Percentiles rank a stretch among this genome's conserved stretches.
phyloP scores from a whole-genome alignment of 2,329 filamentous ascomycete species.

The Aspergillus aculeatinus region DNA sequence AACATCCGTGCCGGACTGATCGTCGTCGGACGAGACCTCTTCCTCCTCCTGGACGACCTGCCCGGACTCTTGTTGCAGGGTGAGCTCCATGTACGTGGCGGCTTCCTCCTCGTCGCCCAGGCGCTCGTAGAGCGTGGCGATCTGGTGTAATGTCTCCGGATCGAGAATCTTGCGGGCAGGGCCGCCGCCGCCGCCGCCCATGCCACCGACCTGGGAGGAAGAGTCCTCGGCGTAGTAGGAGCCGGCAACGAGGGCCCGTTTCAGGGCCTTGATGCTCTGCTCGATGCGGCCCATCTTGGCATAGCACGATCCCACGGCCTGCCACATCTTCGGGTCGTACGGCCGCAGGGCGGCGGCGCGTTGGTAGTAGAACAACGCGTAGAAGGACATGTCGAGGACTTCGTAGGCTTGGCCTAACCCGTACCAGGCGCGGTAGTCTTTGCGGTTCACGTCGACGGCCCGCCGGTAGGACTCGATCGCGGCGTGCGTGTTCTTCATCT shows the following conservation, averaged over 20 bases:
- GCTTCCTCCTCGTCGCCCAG: constrained; percentile 76
- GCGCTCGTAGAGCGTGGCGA: constrained; percentile 83
- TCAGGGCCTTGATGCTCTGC: constrained; percentile 94
- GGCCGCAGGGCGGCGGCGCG: constrained; percentile 89
- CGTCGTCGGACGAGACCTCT: constrained; percentile 31
- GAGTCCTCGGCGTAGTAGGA: constrained; percentile 66
- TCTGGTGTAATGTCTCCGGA: constrained; percentile 85
- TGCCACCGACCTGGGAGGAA: constrained; percentile 15
- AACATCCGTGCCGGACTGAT: constrained; percentile 35
- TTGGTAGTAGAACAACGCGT: constrained; percentile 96
- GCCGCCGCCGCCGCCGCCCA: constrained; percentile 18
- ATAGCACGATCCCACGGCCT: constrained; percentile 88
- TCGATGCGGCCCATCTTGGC: constrained; percentile 81
- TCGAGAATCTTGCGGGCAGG: constrained; percentile 63
- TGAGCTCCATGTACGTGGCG: constrained; percentile 93
- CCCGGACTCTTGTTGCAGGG: constrained; percentile 87
- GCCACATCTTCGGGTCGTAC: constrained; percentile 98
- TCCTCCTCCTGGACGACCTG: constrained; percentile 43
- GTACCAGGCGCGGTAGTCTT: constrained; percentile 98
- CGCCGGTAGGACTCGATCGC: constrained; percentile 96
- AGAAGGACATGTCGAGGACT: constrained; percentile 95
- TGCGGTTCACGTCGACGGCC: constrained; percentile 91
- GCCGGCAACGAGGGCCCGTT: constrained; percentile 84
- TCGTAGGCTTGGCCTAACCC: constrained; percentile 96
- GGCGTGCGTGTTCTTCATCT: constrained; percentile 97